phyloP scores from a whole-genome alignment of 140 eudicot species.

The Senecio squalidus region DNA sequence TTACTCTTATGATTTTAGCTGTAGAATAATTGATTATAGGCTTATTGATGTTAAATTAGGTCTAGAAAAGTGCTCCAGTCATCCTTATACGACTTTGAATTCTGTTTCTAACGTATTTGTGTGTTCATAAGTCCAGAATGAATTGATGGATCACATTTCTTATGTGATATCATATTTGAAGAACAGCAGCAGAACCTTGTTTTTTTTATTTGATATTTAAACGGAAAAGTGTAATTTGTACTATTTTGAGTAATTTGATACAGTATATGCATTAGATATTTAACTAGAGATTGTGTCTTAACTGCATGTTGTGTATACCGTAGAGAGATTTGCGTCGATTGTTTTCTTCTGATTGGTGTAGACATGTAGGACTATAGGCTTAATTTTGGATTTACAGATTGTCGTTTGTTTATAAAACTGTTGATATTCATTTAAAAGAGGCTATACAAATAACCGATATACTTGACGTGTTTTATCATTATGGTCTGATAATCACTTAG shows the following conservation, averaged over 20 bases:
- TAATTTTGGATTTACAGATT: neutral
- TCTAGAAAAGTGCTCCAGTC: neutral
- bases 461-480: neutral
- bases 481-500: neutral
- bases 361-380: neutral
- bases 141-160: neutral
- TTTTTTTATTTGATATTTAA: too few relatives aligned
- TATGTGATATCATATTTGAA: neutral
- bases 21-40: neutral
- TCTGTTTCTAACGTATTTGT: neutral
- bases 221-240: neutral
- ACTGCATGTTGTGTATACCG: neutral
- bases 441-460: neutral
- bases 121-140: neutral
- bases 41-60: neutral
- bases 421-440: neutral
- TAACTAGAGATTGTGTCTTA: neutral
- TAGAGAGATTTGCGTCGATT: neutral
- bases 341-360: neutral
- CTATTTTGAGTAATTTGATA: too few relatives aligned
- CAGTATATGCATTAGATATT: neutral
- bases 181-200: neutral
- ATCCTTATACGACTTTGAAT: neutral
- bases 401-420: neutral
- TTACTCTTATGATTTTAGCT: neutral